phyloP scores from a whole-genome alignment of 805 yeast genomes.

The Starmerella gropengiesseri region DNA sequence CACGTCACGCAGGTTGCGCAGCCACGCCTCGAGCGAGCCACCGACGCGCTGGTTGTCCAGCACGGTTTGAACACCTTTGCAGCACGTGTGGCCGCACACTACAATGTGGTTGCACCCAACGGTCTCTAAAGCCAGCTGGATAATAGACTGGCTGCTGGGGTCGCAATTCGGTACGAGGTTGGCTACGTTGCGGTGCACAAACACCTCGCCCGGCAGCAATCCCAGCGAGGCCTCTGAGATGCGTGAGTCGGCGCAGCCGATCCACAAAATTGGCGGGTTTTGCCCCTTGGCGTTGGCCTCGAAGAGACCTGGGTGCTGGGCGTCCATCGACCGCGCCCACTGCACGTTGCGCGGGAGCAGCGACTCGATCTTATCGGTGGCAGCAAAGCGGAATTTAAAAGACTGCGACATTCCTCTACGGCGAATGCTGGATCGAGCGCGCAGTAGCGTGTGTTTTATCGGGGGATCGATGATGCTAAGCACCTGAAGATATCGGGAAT shows the following conservation, averaged over 20 bases:
- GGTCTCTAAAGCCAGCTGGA: slow-evolving; percentile 80
- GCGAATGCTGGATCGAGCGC: background rate
- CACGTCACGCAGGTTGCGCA: slow-evolving; percentile 53
- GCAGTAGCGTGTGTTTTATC: no score
- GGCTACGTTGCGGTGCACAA: slow-evolving; percentile 81
- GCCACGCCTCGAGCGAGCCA: slow-evolving; percentile 62
- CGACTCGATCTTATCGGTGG: slow-evolving; percentile 29
- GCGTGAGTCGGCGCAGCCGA: slow-evolving; percentile 89
- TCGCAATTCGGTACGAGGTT: slow-evolving; percentile 62
- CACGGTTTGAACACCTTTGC: slow-evolving; percentile 86
- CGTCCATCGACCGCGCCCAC: slow-evolving; percentile 39
- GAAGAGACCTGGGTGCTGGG: slow-evolving; percentile 47
- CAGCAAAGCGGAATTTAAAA: slow-evolving; percentile 27
- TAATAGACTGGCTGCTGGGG: slow-evolving; percentile 59
- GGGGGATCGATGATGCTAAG: background rate
- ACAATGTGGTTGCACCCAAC: slow-evolving; percentile 70
- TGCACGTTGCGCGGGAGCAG: slow-evolving; percentile 34
- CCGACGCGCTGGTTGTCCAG: slow-evolving; percentile 54
- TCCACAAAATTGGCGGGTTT: slow-evolving; percentile 86
- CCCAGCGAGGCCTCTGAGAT: slow-evolving; percentile 68
- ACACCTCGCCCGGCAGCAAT: slow-evolving; percentile 83
- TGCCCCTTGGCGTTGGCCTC: slow-evolving; percentile 69
- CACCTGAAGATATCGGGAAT: background rate
- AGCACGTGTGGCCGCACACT: slow-evolving; percentile 89
- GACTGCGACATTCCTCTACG: slow-evolving; percentile 6